Evolutionary conservation across 306 rosid genomes (phyloP).

Genomic region (Astragalus glycyphyllos): DNA sequence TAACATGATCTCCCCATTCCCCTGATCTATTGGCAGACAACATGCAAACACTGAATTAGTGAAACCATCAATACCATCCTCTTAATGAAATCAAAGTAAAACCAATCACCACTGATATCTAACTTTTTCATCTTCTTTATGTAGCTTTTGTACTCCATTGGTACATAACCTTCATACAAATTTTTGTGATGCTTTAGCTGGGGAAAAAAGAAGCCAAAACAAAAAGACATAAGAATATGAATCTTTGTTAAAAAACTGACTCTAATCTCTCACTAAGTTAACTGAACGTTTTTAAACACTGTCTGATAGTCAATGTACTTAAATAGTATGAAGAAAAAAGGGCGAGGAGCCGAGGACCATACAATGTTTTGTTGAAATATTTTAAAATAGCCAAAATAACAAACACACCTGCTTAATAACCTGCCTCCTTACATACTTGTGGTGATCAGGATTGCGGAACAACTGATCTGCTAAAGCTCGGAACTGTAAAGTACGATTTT

Average conservation of each 20-base stretch:
- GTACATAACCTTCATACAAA: slow-evolving; percentile 86
- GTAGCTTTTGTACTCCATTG: slow-evolving; percentile 86
- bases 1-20: slow-evolving; percentile 99
- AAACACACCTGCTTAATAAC: slow-evolving; percentile 83
- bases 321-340: background rate
- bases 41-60: slow-evolving; percentile 43
- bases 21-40: slow-evolving; percentile 72
- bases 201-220: slow-evolving; percentile 20
- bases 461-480: slow-evolving; percentile 98
- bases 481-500: slow-evolving; percentile 65
- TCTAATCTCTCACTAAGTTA: slow-evolving; percentile 16
- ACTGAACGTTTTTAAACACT: slow-evolving; percentile 10
- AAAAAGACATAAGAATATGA: slow-evolving; percentile 8
- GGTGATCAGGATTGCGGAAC: slow-evolving; percentile 80
- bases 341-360: background rate
- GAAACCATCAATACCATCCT: slow-evolving; percentile 40
- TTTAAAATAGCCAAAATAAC: slow-evolving; percentile 33
- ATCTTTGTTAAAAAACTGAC: slow-evolving; percentile 23
- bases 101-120: slow-evolving; percentile 52
- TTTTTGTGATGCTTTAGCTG: slow-evolving; percentile 86
- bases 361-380: slow-evolving; percentile 4
- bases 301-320: slow-evolving; percentile 11
- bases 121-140: slow-evolving; percentile 91
- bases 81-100: slow-evolving; percentile 46
- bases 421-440: slow-evolving; percentile 92